phyloP scores from a whole-genome alignment of 441 rosid genomes.

The Kokia cookei region DNA sequence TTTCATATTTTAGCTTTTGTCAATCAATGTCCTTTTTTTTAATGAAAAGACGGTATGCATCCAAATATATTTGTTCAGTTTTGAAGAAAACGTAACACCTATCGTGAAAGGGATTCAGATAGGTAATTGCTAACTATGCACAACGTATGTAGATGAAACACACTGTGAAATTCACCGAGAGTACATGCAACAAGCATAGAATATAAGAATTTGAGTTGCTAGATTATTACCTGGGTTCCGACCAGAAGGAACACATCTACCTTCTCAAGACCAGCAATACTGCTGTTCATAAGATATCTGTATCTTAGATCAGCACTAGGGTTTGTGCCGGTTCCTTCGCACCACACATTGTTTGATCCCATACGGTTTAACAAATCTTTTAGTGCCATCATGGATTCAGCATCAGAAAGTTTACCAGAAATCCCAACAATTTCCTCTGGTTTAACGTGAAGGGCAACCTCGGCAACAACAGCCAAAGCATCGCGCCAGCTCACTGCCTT shows the following conservation, averaged over 20 bases:
- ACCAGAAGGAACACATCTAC: constrained; percentile 87
- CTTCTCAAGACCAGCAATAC: constrained; percentile 85
- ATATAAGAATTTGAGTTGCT: neutral
- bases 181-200: neutral
- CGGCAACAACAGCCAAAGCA: constrained; percentile 86
- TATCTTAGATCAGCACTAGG: constrained; percentile 84
- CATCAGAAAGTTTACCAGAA: constrained; percentile 91
- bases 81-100: neutral
- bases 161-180: neutral
- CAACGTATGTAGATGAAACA: neutral
- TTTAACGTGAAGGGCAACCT: constrained; percentile 62
- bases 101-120: neutral
- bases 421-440: constrained; percentile 82
- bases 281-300: constrained; percentile 78
- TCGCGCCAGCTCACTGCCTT: constrained; percentile 88
- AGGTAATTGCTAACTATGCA: neutral
- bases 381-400: constrained; percentile 95
- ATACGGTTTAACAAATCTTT: constrained; percentile 83
- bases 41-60: neutral
- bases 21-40: no score
- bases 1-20: no score
- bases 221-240: constrained; percentile 72
- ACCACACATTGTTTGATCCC: constrained; percentile 87
- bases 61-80: neutral
- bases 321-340: constrained; percentile 75